Evolutionary conservation across 176 grass and related monocot genomes (phyloP).

Genomic region (Carex littledalei): DNA sequence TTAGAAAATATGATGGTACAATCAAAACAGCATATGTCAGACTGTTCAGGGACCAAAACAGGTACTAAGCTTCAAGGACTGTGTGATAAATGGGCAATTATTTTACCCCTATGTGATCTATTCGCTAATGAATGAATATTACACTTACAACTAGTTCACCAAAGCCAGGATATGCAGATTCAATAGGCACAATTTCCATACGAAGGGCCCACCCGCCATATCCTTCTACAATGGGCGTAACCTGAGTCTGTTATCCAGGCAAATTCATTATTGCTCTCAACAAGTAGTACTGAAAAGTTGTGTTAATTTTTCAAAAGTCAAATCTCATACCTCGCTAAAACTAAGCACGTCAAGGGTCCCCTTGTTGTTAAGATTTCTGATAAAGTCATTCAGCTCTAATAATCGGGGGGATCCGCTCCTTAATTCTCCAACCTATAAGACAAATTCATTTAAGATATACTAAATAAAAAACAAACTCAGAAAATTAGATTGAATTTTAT

Average conservation of each 20-base stretch:
- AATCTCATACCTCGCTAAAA: slow-evolving; percentile 77
- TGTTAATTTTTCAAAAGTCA: background rate
- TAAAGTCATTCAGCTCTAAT: slow-evolving; percentile 82
- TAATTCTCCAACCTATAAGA: slow-evolving; percentile 80
- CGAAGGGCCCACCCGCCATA: slow-evolving; percentile 96
- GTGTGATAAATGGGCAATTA: background rate
- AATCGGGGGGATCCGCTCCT: slow-evolving; percentile 91
- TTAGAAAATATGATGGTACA: slow-evolving; percentile 1
- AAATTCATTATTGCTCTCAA: slow-evolving; percentile 26
- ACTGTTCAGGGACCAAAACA: background rate
- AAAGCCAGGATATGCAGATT: slow-evolving; percentile 96
- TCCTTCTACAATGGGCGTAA: slow-evolving; percentile 97
- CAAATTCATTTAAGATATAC: background rate
- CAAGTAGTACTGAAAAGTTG: background rate
- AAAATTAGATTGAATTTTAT: background rate
- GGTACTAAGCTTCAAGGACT: background rate
- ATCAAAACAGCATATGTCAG: background rate
- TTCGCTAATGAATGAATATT: background rate
- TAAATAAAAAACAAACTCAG: background rate
- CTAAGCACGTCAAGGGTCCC: slow-evolving; percentile 81
- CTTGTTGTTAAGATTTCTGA: slow-evolving; percentile 63
- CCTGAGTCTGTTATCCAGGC: slow-evolving; percentile 56
- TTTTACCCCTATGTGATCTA: background rate
- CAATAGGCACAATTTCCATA: slow-evolving; percentile 89
- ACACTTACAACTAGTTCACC: slow-evolving; percentile 85